Conservation (phyloP, 805 yeast genomes). For the Teunomyces pallodes region DNA sequence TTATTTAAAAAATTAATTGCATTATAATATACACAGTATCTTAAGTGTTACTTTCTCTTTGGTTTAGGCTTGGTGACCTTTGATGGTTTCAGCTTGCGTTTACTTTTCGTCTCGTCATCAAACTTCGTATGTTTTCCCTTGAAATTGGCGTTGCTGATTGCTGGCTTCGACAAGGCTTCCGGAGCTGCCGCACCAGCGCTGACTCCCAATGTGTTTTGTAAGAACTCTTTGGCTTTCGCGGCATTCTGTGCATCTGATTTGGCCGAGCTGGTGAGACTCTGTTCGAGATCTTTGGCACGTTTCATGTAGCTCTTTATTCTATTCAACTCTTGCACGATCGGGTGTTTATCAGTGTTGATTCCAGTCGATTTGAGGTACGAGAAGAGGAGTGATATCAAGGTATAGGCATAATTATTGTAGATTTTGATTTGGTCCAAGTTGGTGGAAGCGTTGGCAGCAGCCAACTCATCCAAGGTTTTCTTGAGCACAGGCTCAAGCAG, state of each 20-base stretch:
- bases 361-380: constrained; percentile 61
- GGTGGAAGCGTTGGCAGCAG: constrained; percentile 17
- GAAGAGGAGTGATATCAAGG: constrained; percentile 54
- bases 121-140: constrained; percentile 56
- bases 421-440: constrained; percentile 27
- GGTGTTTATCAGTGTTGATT: constrained; percentile 53
- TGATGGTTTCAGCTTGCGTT: background rate
- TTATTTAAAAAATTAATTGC: background rate
- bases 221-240: constrained; percentile 45
- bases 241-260: constrained; percentile 19
- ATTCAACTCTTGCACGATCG: constrained; percentile 63
- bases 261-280: constrained; percentile 16
- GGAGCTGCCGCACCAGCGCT: constrained; percentile 33
- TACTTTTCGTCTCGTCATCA: constrained; percentile 15
- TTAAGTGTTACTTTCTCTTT: constrained; percentile 4
- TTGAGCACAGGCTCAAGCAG: constrained; percentile 35
- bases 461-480: constrained; percentile 40
- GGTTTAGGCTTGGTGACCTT: constrained; percentile 2
- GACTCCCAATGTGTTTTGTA: constrained; percentile 40
- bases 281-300: constrained; percentile 45
- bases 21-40: background rate
- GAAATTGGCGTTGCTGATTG: constrained; percentile 52
- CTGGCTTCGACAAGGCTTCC: constrained; percentile 36
- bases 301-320: constrained; percentile 70
- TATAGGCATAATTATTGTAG: constrained; percentile 47